Base-by-base conservation (phyloP, 306 rosid species). In the Sophora flavescens region DNA sequence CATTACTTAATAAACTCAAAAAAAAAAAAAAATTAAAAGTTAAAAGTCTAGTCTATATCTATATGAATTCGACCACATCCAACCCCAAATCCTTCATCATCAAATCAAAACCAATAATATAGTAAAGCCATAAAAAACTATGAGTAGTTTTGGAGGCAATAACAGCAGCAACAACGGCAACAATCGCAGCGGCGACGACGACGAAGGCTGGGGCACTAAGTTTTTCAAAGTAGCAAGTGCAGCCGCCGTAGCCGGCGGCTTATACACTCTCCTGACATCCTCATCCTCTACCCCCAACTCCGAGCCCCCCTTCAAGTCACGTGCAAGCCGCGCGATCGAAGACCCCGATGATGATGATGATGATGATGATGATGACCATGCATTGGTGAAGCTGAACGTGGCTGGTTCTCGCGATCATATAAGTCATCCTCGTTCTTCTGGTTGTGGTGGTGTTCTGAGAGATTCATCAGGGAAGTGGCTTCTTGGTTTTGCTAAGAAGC, bases 361-460 rank as follows among this genome's bases (percentile, higher is more conserved):
- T 8, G 32, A 30, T n/a, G 8, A 18, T 4, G 50, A 3, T 16
- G 22, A 7, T 8, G 32, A 30, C 32, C 3, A 2, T 30, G 32
- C 15, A 2, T 30, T 38, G 63, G 14, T 26, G 15, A 58, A 58
- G 38, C n/a, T 58, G 38, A 58, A 58, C 7, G 63, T 68, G 44
- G 74, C 50, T 15, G 61, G 74, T 15, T 32, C 47, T 4, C 32
- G 3, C 0, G 47, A 48, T 4, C 59, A n/a, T 1, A 5, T 1
- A 50, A 5, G 54, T 2, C 2, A 12, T 0, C 6, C 0, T n/a
- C 15, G 6, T n/a, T 30, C 61, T 32, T n/a, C 61, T 3, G 74
- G 61, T 15, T 68, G 74, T 15, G 74, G 74, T 9, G 74, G 74
- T 11, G 74, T 68, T 68, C 0, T 68, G 6, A 50, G 74, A 26